Evolutionary conservation across 306 rosid genomes (phyloP).

Genomic region (Phaseolus lunatus): DNA sequence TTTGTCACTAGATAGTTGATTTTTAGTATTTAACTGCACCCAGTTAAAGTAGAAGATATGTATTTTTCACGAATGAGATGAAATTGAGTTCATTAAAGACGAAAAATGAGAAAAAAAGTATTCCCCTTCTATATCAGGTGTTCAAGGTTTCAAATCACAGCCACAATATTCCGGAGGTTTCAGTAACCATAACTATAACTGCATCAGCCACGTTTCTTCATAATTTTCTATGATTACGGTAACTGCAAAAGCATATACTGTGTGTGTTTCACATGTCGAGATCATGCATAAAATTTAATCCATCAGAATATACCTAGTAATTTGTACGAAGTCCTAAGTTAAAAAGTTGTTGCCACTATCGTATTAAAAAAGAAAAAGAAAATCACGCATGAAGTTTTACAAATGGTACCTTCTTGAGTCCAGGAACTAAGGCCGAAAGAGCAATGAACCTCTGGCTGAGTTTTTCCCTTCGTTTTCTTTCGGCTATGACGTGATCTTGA

Average conservation of each 20-base stretch:
- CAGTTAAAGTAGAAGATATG: neutral
- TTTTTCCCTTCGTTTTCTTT: slow-evolving; percentile 84
- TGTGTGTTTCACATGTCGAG: neutral
- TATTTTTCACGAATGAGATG: no score
- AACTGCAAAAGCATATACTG: neutral
- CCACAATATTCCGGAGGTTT: neutral
- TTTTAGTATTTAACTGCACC: neutral
- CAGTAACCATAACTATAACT: neutral
- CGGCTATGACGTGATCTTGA: slow-evolving; percentile 83
- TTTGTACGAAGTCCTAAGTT: neutral
- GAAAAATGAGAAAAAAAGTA: no score
- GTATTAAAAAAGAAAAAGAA: neutral
- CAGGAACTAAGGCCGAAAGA: slow-evolving; percentile 84
- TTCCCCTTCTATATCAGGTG: no score
- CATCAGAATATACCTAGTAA: neutral
- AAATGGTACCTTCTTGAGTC: slow-evolving; percentile 75
- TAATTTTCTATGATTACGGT: neutral
- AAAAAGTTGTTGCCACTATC: neutral
- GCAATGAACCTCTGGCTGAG: slow-evolving; percentile 89
- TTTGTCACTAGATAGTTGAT: neutral
- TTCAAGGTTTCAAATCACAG: slow-evolving; percentile 3
- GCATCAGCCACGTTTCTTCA: neutral
- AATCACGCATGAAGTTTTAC: neutral
- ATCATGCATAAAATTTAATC: neutral
- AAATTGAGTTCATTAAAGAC: no score